Evolutionary conservation across 2,329 filamentous ascomycete species (phyloP).

Genomic region (Macrophomina tecta): DNA sequence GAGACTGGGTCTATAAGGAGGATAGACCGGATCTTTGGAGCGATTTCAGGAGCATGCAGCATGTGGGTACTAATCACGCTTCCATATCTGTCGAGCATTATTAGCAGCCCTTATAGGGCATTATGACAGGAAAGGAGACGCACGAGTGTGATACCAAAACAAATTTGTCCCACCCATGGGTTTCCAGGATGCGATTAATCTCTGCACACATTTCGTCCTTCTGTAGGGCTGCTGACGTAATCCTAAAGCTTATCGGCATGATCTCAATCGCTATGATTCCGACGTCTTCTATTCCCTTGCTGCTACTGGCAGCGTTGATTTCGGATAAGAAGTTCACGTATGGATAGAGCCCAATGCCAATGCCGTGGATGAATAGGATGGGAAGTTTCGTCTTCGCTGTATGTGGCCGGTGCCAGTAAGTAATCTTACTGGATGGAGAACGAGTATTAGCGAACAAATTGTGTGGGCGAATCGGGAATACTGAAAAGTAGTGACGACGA

Average conservation of each 20-base stretch:
- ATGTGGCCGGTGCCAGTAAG: slow-evolving; percentile 72
- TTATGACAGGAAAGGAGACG: slow-evolving; percentile 57
- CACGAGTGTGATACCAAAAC: slow-evolving; percentile 68
- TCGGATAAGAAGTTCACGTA: slow-evolving; percentile 64
- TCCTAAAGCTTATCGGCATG: slow-evolving; percentile 68
- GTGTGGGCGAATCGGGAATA: slow-evolving; percentile 66
- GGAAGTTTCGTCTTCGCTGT: slow-evolving; percentile 63
- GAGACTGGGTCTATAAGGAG: slow-evolving; percentile 70
- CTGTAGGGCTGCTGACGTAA: slow-evolving; percentile 60
- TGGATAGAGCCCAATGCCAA: slow-evolving; percentile 70
- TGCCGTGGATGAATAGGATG: slow-evolving; percentile 73
- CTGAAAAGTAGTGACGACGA: slow-evolving; percentile 50
- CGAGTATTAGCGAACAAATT: slow-evolving; percentile 33
- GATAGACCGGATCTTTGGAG: slow-evolving; percentile 54
- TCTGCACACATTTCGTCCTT: slow-evolving; percentile 62
- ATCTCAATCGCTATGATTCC: slow-evolving; percentile 71
- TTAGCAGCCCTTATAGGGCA: not conserved
- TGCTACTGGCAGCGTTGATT: slow-evolving; percentile 47
- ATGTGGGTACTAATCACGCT: slow-evolving; percentile 64
- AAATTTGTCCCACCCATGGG: slow-evolving; percentile 64
- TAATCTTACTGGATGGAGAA: slow-evolving; percentile 48
- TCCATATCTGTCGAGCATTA: not conserved
- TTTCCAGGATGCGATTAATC: slow-evolving; percentile 62
- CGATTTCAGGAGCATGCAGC: slow-evolving; percentile 56
- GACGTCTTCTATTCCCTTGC: slow-evolving; percentile 54